Evolutionary conservation across 805 yeast genomes (phyloP).

Genomic region (Sporopachydermia quercuum): DNA sequence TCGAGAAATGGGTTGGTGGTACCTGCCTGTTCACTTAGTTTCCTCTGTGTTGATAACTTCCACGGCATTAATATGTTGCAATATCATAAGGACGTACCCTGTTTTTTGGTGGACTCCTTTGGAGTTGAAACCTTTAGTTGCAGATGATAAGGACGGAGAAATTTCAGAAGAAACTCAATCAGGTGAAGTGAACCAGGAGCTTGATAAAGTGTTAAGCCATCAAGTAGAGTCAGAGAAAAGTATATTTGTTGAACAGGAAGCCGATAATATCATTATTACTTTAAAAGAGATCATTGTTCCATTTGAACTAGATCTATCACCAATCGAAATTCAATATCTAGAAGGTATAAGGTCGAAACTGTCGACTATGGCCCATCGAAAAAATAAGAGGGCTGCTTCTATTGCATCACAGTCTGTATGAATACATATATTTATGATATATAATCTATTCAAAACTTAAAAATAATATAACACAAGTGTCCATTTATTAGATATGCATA

Average conservation of each 20-base stretch:
- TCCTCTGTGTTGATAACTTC: slow-evolving; percentile 31
- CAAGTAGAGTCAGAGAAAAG: not conserved
- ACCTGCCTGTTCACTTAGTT: slow-evolving; percentile 37
- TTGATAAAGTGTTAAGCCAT: not conserved
- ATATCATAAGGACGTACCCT: slow-evolving; percentile 39
- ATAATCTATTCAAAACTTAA: too few relatives aligned
- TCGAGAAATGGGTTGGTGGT: slow-evolving; percentile 49
- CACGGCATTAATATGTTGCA: slow-evolving; percentile 39
- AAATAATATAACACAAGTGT: too few relatives aligned
- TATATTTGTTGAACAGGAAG: not conserved
- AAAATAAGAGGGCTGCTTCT: too few relatives aligned
- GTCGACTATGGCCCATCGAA: too few relatives aligned
- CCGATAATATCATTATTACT: not conserved
- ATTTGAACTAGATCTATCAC: not conserved
- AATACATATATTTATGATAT: too few relatives aligned
- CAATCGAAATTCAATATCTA: not conserved
- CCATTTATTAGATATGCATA: too few relatives aligned
- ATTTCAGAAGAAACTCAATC: not conserved
- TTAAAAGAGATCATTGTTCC: not conserved
- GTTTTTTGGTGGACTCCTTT: slow-evolving; percentile 43
- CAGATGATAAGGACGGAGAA: not conserved
- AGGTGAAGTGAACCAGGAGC: not conserved
- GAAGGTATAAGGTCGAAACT: too few relatives aligned
- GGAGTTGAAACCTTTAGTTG: too few relatives aligned
- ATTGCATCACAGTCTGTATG: too few relatives aligned